A percentile compares a stretch with the other conserved stretches of the same genome.
phyloP scores from a whole-genome alignment of 2,329 filamentous ascomycete genomes.

The Pyrenophora tritici-repentis region DNA sequence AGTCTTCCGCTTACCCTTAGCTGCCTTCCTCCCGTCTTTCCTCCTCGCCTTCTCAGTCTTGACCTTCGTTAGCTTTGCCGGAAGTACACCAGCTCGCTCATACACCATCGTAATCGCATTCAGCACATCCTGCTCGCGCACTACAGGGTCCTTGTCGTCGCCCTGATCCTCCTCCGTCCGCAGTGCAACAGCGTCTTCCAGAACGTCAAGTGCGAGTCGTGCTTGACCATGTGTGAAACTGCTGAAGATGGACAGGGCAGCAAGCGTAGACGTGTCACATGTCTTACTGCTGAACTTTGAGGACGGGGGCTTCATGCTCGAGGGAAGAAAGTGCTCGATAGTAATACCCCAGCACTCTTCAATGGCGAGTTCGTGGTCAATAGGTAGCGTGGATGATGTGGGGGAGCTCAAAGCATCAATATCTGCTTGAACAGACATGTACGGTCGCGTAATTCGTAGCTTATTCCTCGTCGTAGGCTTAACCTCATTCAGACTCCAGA shows the following conservation, averaged over 20 bases:
- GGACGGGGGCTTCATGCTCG: neutral
- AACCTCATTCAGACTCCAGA: constrained; percentile 6
- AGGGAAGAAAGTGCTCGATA: constrained; percentile 7
- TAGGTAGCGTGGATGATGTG: neutral
- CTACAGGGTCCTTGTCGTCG: neutral
- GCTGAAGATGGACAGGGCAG: neutral
- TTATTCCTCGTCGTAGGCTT: constrained; percentile 13
- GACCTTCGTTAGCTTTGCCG: constrained; percentile 9
- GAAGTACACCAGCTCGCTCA: constrained; percentile 13
- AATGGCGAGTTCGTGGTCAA: constrained; percentile 1
- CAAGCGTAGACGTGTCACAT: neutral
- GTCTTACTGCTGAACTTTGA: neutral
- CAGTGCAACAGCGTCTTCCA: constrained; percentile 11
- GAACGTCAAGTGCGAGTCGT: neutral
- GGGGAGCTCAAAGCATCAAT: neutral
- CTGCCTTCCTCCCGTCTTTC: constrained; percentile 9
- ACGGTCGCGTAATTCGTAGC: constrained; percentile 15
- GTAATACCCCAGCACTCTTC: constrained; percentile 9
- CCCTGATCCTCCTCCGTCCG: constrained; percentile 4
- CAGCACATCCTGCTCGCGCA: constrained; percentile 7
- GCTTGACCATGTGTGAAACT: constrained; percentile 17
- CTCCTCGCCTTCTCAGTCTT: constrained; percentile 11
- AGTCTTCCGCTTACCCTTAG: neutral
- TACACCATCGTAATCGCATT: constrained; percentile 14
- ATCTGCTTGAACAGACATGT: constrained; percentile 5